Conservation (phyloP, 2,329 filamentous ascomycete species). For the Claviceps sp. region DNA sequence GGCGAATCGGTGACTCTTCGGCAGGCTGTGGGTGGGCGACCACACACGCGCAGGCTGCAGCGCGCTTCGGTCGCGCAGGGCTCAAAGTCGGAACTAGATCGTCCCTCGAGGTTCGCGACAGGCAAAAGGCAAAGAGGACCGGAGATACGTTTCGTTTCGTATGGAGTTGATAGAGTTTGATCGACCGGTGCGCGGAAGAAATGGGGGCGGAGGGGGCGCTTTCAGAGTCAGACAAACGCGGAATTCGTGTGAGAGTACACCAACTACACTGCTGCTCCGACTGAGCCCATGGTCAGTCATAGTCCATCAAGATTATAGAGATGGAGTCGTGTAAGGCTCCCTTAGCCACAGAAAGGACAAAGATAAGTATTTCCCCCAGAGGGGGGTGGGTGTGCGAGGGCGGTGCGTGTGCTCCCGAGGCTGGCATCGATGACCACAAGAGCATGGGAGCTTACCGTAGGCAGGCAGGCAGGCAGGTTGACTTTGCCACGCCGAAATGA, state of each 20-base stretch:
- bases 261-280: not conserved
- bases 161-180: not conserved
- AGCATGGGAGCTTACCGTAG: slow-evolving; percentile 7
- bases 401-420: not conserved
- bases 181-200: not conserved
- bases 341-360: not conserved
- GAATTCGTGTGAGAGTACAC: not conserved
- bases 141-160: not conserved
- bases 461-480: not conserved
- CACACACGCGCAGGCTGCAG: not conserved
- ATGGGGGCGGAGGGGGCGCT: not conserved
- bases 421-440: slow-evolving; percentile 1
- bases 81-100: slow-evolving; percentile 1
- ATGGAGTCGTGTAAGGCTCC: not conserved
- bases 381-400: not conserved
- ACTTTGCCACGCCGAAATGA: slow-evolving; percentile 8
- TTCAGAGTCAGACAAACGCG: not conserved
- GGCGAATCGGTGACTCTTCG: not conserved
- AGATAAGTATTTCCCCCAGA: not conserved
- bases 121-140: not conserved
- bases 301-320: slow-evolving; percentile 1
- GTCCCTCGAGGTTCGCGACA: slow-evolving; percentile 2
- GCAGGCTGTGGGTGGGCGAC: slow-evolving; percentile 1
- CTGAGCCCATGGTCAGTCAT: slow-evolving; percentile 10
- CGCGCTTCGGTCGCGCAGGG: not conserved